Base-by-base conservation (phyloP, 495 filamentous ascomycete genomes). In the Lasiosphaeria hispida region DNA sequence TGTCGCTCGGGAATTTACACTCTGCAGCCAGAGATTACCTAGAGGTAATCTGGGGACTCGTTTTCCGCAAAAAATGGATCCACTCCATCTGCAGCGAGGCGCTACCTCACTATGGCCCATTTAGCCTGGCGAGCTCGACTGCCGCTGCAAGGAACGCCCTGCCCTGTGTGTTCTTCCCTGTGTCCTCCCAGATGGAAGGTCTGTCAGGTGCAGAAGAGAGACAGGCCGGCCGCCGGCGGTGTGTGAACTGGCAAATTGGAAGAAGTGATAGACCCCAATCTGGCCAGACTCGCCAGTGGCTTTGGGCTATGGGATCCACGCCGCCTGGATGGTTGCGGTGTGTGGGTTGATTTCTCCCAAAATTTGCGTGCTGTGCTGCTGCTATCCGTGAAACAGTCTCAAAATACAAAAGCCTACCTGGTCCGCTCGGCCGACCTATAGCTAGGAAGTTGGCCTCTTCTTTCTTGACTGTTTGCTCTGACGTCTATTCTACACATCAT, bases 91-190 rank as follows among this genome's bases (percentile, higher is more conserved):
- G 35, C 8, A 38, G 35, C 30, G 49, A 19, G 19, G 35, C 34
- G 49, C 15, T 18, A 17, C 7, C 37, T 10, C 13, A 9, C 39
- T 37, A 17, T 35, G 18, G 41, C 14, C 39, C 36, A 65, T 69
- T 69, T 67, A 69, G 64, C 65, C 64, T 69, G 60, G n/a, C 50
- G 53, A 63, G 19, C 42, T 49, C n/a, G 48, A 35, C 35, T 51
- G n/a, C 58, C 59, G 56, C 59, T 69, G 65, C 67, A 65, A 69
- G 62, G 67, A 59, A 65, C 60, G 57, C 52, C 64, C 62, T 58
- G 38, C 62, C 13, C 11, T 51, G 33, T 17, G 48, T 34, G 30
- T 30, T 4, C 36, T 51, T 51, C 34, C 34, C n/a, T n/a, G 48
- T 35, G 6, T 11, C 18, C 13, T 18, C 2, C 30, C 18, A 17